Percentiles rank a stretch among this genome's conserved stretches.
These are phyloP conservation scores for Auricularia sp. DNA, from an alignment of 768 basidiomycete species.

Conservation along the genomic window DNA sequence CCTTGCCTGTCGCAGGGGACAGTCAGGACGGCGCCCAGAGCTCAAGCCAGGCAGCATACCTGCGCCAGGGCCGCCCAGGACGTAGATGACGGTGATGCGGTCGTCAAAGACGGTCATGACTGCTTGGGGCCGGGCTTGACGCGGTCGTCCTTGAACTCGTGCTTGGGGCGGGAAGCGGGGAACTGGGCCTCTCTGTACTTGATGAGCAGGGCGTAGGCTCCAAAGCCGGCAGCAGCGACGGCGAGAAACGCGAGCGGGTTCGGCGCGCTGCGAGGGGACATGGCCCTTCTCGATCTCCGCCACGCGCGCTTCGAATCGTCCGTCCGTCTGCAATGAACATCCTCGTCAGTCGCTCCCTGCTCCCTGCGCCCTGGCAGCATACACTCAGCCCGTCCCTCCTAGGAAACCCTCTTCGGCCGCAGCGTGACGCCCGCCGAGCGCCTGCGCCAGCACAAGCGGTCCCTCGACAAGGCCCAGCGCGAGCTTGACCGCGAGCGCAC, in stretches of 20 bases:
- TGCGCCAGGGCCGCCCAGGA: constrained; percentile 94
- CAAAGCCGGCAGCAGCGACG: constrained; percentile 46
- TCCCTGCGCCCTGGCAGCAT: not conserved
- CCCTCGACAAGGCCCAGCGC: constrained; percentile 92
- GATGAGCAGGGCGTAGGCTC: constrained; percentile 43
- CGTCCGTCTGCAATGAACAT: not conserved
- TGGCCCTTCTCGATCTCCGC: not conserved
- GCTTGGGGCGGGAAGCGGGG: constrained; percentile 61
- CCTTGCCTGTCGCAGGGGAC: constrained; percentile 58
- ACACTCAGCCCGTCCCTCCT: not conserved
- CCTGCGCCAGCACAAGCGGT: constrained; percentile 90
- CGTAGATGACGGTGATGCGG: constrained; percentile 77
- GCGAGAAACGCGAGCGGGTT: constrained; percentile 33
- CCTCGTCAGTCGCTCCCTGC: not conserved
- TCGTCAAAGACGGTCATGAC: constrained; percentile 46
- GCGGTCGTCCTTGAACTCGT: constrained; percentile 33
- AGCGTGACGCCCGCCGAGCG: constrained; percentile 93
- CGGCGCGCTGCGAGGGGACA: too few species aligned
- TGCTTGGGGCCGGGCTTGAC: not conserved
- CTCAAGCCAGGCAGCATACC: constrained; percentile 36
- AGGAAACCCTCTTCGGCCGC: constrained; percentile 95
- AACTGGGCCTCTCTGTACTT: constrained; percentile 44
- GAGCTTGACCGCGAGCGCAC: constrained; percentile 93
- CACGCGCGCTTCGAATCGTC: not conserved
- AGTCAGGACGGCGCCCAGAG: not conserved